Base-by-base conservation (phyloP, 139 green algal genomes). In the Chlorella sp. region DNA sequence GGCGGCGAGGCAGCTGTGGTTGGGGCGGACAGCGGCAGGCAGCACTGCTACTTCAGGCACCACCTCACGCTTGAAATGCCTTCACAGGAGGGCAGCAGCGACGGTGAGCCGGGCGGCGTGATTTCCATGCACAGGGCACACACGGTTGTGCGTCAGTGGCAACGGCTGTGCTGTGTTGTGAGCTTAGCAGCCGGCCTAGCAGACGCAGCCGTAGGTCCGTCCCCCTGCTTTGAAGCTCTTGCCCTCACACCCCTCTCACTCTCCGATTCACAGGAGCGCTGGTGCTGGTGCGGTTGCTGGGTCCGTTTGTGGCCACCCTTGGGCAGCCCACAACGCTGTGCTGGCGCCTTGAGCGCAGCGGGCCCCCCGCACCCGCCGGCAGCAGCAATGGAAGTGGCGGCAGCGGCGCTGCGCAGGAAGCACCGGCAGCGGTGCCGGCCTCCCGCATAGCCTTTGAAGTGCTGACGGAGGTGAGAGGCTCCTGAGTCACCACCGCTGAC, bases 291-390 rank as follows among this genome's bases (percentile, higher is more conserved):
- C 82, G 85, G 11, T 84, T 93, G 60, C 81, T 94, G 69, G 90
- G 90, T 1, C 90, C 90, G 38, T 91, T 93, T 67, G 71, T 83
- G 28, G 89, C 87, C 56, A 87, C 72, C 21, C 57, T 86, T 30
- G 89, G 81, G 26, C 81, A 85, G 82, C 78, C 87, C 30, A 78
- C 89, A 30, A 89, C 78, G 30, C 80, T 93, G 30, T 93, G 90
- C 87, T 93, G 90, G 90, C 89, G 82, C 23, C 82, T 93, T 36
- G 88, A 93, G 68, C 86, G 87, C 83, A 80, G 78, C n/a, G 65
- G 34, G 4, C 21, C 39, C n/a, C n/a, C 47, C 2, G 72, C 76
- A n/a, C 28, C 39, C 36, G 64, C 74, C 82, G 25, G 62, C 28
- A 15, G 62, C 36, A 55, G 64, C 36, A 44, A 25, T 2, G 25